These are phyloP conservation scores for Melastoma malabathricum DNA, from an alignment of 345 rosid genomes.

Conservation along the genomic window DNA sequence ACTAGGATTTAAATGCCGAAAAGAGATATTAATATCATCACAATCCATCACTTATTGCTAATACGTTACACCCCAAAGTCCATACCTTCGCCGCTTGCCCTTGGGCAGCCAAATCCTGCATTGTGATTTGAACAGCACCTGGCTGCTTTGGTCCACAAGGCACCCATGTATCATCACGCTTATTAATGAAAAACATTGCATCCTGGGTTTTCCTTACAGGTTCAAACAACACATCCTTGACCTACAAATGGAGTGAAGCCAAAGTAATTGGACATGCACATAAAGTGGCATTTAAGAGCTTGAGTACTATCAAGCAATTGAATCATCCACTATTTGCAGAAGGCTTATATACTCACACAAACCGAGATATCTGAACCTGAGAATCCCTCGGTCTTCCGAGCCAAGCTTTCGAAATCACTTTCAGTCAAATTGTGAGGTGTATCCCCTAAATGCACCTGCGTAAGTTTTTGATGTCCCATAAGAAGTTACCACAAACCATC, in stretches of 20 bases:
- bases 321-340: neutral
- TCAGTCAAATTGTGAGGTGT: constrained; percentile 84
- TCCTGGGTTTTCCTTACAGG: constrained; percentile 93
- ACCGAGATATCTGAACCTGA: constrained; percentile 93
- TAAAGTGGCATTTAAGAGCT: neutral
- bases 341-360: constrained; percentile 44
- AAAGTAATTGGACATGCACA: constrained; percentile 2
- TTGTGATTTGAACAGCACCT: constrained; percentile 59
- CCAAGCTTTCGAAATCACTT: constrained; percentile 77
- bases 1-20: too few relatives aligned
- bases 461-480: constrained; percentile 5
- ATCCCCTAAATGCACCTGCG: constrained; percentile 88
- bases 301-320: neutral
- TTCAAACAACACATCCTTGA: constrained; percentile 85
- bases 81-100: constrained; percentile 65
- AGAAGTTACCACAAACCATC: neutral
- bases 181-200: constrained; percentile 65
- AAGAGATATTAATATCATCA: too few relatives aligned
- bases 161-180: constrained; percentile 52
- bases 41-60: too few relatives aligned
- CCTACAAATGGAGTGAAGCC: constrained; percentile 22
- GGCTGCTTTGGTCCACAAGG: constrained; percentile 85
- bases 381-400: constrained; percentile 69
- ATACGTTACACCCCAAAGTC: neutral
- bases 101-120: constrained; percentile 73